Percentiles rank a stretch among this genome's conserved stretches.
phyloP scores from a whole-genome alignment of 768 basidiomycete genomes.

The Lentinula lateritia region DNA sequence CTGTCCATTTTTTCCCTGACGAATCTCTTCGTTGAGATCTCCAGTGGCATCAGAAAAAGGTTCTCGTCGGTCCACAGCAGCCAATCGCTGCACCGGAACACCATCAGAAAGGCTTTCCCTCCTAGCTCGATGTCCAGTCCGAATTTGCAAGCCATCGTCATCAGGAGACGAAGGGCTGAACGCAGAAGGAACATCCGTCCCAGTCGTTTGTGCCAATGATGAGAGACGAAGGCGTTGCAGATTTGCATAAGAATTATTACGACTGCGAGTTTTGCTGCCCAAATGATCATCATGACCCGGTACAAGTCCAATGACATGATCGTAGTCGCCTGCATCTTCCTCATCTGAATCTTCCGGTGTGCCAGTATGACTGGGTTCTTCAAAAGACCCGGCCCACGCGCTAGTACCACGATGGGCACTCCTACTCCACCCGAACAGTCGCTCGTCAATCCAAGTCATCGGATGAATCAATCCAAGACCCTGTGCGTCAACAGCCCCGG shows the following conservation, averaged over 20 bases:
- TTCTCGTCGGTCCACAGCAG: slow-evolving; percentile 49
- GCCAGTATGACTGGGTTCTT: slow-evolving; percentile 55
- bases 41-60: slow-evolving; percentile 60
- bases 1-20: slow-evolving; percentile 23
- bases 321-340: slow-evolving; percentile 87
- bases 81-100: slow-evolving; percentile 59
- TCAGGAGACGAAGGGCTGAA: slow-evolving; percentile 13
- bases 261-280: slow-evolving; percentile 46
- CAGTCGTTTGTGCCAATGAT: slow-evolving; percentile 11
- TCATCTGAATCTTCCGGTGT: slow-evolving; percentile 81
- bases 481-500: slow-evolving; percentile 81
- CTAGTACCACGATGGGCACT: slow-evolving; percentile 77
- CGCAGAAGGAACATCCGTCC: background rate
- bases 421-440: slow-evolving; percentile 87
- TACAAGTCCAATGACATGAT: slow-evolving; percentile 74
- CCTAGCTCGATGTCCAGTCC: slow-evolving; percentile 41
- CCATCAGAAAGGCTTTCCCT: slow-evolving; percentile 61
- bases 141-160: slow-evolving; percentile 33
- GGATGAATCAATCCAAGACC: slow-evolving; percentile 83
- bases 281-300: slow-evolving; percentile 41
- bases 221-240: slow-evolving; percentile 58
- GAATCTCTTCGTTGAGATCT: slow-evolving; percentile 61
- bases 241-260: slow-evolving; percentile 77
- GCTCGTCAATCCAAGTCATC: slow-evolving; percentile 94
- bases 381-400: slow-evolving; percentile 69